A percentile compares a stretch with the other conserved stretches of the same genome.
phyloP scores from a whole-genome alignment of 2,329 filamentous ascomycete species.

The Neopestalotiopsis rosae region DNA sequence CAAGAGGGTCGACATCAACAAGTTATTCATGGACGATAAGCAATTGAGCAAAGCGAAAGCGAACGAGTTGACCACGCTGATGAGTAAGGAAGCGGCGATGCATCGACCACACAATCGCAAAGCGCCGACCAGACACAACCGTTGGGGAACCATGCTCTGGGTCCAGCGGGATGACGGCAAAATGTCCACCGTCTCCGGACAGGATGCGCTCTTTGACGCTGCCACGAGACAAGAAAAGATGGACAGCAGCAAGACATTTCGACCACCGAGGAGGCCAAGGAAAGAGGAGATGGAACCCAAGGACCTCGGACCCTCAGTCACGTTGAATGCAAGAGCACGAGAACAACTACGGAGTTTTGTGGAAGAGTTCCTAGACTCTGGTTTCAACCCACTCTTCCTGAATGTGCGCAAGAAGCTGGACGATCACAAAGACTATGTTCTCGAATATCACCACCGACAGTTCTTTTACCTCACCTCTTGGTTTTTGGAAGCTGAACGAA shows the following conservation, averaged over 20 bases:
- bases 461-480: constrained; percentile 93
- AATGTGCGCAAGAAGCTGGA: constrained; percentile 90
- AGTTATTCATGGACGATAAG: constrained; percentile 83
- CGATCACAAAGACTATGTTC: constrained; percentile 81
- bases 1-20: constrained; percentile 84
- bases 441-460: constrained; percentile 78
- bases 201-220: constrained; percentile 79
- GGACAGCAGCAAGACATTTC: constrained; percentile 89
- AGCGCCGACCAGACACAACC: constrained; percentile 85
- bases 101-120: constrained; percentile 76
- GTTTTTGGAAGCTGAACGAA: constrained; percentile 88
- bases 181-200: constrained; percentile 85
- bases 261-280: constrained; percentile 71
- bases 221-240: constrained; percentile 82
- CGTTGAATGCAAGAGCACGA: constrained; percentile 76
- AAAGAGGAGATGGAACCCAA: constrained; percentile 69
- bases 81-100: constrained; percentile 86
- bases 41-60: constrained; percentile 72
- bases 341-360: constrained; percentile 81
- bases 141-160: constrained; percentile 98
- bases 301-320: constrained; percentile 77
- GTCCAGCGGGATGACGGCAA: constrained; percentile 86
- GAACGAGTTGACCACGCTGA: constrained; percentile 74
- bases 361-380: constrained; percentile 91
- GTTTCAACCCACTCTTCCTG: constrained; percentile 90